Evolutionary conservation across 805 yeast genomes (phyloP), one percentile per base, ranked within the genome.

Genomic region (Wickerhamomyces sydowiorum): DNA sequence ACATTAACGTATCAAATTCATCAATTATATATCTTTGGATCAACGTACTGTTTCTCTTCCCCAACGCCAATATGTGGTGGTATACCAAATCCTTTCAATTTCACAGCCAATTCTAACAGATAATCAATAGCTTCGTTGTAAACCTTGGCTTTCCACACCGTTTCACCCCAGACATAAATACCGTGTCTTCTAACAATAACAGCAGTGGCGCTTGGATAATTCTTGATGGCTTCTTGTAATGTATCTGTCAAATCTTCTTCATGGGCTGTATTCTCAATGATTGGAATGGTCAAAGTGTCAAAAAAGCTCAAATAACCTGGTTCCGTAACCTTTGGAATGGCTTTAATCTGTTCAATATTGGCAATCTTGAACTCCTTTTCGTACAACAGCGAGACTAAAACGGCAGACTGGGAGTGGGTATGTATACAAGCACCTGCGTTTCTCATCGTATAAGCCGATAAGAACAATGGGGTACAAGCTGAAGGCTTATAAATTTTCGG

Each of bases 91-190:
- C 74, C 76, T 50, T 77, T 75, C 96, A 89, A 86, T 57, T 84
- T 84, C 29, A 90, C 75, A 1, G 93, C 96, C 50, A 90, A 62
- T 48, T 86, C 96, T 54, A 91, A 68, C 47, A 91, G 65, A 59
- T 90, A 91, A 56, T 91, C 97, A 45, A 91, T 78, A 15, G 96
- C 95, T 63, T 91, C 98, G 59, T 89, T 89, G 60, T 85, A 84
- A 13, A 91, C 76, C 64, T 91, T 91, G 38, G 97, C 96, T 64
- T 90, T 88, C 86, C 95, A 85, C 12, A 87, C 86, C 21, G 75
- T 78, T 52, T 83, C 87, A 20, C 97, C 97, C 97, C 97, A 91
- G n/a, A 89, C 96, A 59, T 82, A 91, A 36, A 91, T 82, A 1
- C 98, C 98, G 57, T 91, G 98, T 56, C 96, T 73, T 62, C 96